Conservation (phyloP, 1,284 basidiomycete genomes). For the Boletus subluridellus region DNA sequence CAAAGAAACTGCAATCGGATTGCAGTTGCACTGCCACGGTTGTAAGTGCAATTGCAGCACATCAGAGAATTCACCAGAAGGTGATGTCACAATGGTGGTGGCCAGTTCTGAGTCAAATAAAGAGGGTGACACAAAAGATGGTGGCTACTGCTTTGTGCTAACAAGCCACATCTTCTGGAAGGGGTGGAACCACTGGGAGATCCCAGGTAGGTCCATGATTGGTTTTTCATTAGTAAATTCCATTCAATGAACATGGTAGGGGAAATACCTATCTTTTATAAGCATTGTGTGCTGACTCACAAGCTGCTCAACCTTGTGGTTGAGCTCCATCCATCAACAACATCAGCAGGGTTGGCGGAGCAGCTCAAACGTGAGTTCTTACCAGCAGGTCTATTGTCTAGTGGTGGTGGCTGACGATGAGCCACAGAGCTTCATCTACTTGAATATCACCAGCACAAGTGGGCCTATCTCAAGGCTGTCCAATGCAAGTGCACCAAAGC, state of each 20-base stretch:
- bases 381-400: neutral
- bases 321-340: neutral
- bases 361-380: neutral
- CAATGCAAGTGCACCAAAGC: neutral
- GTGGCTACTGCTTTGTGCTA: too few species aligned
- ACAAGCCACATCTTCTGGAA: too few species aligned
- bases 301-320: neutral
- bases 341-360: neutral
- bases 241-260: neutral
- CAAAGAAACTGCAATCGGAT: too few species aligned
- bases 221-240: neutral
- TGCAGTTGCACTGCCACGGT: too few species aligned
- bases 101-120: too few species aligned
- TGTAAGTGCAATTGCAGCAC: too few species aligned
- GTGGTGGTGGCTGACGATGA: neutral
- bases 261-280: too few species aligned
- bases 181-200: too few species aligned
- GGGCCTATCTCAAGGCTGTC: neutral
- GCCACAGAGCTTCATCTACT: neutral
- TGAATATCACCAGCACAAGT: neutral
- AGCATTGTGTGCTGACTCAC: neutral
- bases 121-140: too few species aligned
- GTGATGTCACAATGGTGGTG: too few species aligned
- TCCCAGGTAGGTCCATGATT: too few species aligned
- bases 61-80: too few species aligned